Evolutionary conservation across 2,329 filamentous ascomycete genomes (phyloP).

Genomic region (Periconia sp.): DNA sequence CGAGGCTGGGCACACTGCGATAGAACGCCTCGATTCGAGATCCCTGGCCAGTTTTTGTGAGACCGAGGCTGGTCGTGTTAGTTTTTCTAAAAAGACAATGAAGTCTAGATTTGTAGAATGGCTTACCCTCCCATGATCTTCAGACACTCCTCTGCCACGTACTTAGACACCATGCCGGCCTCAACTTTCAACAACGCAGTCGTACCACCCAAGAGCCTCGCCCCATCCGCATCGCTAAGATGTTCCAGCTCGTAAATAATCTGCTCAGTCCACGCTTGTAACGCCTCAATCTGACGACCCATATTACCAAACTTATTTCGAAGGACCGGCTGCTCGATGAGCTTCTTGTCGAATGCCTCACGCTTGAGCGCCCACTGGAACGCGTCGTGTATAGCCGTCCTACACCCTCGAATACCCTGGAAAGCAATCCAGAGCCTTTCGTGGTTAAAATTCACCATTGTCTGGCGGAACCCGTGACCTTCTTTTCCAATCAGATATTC

Average conservation of each 20-base stretch:
- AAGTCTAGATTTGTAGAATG: background rate
- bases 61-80: conserved; percentile 16
- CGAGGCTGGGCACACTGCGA: conserved; percentile 11
- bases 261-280: conserved; percentile 35
- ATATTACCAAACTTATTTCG: conserved; percentile 36
- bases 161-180: conserved; percentile 26
- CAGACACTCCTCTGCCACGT: conserved; percentile 29
- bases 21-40: conserved; percentile 18
- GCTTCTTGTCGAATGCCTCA: conserved; percentile 33
- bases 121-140: conserved; percentile 26
- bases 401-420: conserved; percentile 29
- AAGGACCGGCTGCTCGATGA: conserved; percentile 37
- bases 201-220: conserved; percentile 20
- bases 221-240: conserved; percentile 19
- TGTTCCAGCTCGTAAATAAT: conserved; percentile 29
- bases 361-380: conserved; percentile 32
- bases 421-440: conserved; percentile 37
- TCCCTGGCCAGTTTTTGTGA: conserved; percentile 29
- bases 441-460: conserved; percentile 40
- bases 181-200: conserved; percentile 30
- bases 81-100: background rate
- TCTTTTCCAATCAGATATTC: conserved; percentile 32
- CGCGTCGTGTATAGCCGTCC: conserved; percentile 30
- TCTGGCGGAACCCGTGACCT: conserved; percentile 33
- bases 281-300: conserved; percentile 23